Conservation (phyloP, 1,139 yeast species). For the Debaryomyces fabryi region DNA sequence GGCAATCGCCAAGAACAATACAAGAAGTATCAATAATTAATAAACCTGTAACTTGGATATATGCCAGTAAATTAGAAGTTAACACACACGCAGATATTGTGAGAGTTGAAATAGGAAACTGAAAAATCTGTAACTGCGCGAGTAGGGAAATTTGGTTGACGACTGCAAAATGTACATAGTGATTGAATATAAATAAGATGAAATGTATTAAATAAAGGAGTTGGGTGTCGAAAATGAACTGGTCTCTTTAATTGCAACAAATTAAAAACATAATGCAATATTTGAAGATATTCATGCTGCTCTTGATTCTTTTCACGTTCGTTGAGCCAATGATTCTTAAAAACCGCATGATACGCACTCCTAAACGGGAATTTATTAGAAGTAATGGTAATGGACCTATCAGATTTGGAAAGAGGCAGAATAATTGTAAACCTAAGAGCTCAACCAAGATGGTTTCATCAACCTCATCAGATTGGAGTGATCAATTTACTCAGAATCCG, state of each 20-base stretch:
- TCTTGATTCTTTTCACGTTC: not conserved
- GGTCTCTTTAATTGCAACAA: not conserved
- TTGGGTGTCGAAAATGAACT: not conserved
- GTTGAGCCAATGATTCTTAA: not conserved
- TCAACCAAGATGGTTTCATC: not conserved
- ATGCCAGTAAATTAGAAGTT: not conserved
- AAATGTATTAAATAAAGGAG: not conserved
- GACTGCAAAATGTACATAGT: not conserved
- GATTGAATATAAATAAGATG: not conserved
- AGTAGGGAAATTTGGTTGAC: not conserved
- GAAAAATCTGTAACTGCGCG: not conserved
- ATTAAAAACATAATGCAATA: not conserved
- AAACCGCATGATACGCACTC: not conserved
- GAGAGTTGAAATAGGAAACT: not conserved
- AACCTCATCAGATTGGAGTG: constrained; percentile 4
- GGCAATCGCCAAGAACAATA: not conserved
- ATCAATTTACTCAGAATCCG: constrained; percentile 6
- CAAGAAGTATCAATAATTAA: not conserved
- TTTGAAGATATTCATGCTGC: not conserved
- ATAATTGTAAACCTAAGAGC: not conserved
- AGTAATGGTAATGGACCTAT: not conserved
- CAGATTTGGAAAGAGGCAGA: constrained; percentile 4
- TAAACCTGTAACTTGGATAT: not conserved
- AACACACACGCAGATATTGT: not conserved
- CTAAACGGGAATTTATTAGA: not conserved